Evolutionary conservation across 106 monocot species (phyloP).

Genomic region (Vanilla planifolia): DNA sequence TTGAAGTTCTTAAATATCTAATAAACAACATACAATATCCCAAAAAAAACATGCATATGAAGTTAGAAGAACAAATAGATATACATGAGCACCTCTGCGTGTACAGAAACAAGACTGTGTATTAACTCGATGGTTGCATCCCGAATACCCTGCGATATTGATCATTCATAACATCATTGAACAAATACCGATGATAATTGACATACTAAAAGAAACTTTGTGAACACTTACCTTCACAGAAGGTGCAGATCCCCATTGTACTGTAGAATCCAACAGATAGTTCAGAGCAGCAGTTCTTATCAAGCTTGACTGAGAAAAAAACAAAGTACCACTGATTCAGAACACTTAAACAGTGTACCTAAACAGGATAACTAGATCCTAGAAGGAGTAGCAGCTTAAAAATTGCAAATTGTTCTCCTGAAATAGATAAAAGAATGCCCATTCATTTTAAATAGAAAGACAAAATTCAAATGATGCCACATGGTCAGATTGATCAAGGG

Average conservation of each 20-base stretch:
- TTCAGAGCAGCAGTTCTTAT: conserved; percentile 70
- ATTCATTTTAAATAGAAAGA: no score
- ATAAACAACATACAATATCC: no score
- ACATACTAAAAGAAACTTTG: no score
- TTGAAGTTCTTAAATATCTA: no score
- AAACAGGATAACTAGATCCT: not conserved
- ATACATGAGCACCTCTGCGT: conserved; percentile 69
- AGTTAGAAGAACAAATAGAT: conserved; percentile 1
- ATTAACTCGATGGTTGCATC: conserved; percentile 92
- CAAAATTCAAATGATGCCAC: no score
- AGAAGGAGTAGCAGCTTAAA: not conserved
- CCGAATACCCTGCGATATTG: conserved; percentile 70
- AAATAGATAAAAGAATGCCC: no score
- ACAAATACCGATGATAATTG: not conserved
- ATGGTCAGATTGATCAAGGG: no score
- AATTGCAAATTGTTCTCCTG: no score
- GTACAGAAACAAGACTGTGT: conserved; percentile 74
- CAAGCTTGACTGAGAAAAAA: conserved; percentile 59
- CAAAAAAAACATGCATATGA: no score
- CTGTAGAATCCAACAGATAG: conserved; percentile 87
- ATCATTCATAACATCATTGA: not conserved
- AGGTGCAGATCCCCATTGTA: conserved; percentile 94
- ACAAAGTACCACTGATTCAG: conserved; percentile 7
- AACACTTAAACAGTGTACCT: conserved; percentile 1
- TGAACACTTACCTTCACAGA: conserved; percentile 61